Base-by-base conservation (phyloP, 106 monocot genomes). In the Acanthochlamys bracteata region DNA sequence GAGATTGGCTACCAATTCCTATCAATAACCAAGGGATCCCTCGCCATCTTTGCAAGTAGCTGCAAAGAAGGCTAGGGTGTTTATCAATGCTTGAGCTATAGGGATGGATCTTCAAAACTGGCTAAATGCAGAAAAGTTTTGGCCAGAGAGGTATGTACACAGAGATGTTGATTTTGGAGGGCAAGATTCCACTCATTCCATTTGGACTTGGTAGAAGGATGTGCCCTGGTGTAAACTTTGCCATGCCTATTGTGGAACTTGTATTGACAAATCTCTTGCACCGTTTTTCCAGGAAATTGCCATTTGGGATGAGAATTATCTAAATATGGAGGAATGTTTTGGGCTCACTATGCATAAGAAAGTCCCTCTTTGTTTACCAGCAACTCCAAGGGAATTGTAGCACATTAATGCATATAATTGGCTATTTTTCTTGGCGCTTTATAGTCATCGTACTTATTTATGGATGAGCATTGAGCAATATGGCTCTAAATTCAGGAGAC, bases 91-190 rank as follows among this genome's bases (percentile, higher is more conserved):
- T 0, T 0, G 7, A 25, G 69, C 65, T 0, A 73, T 81, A 10
- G 49, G 62, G 8, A 76, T 17, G 24, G 81, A 81, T 15, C 54
- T 68, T 7, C 24, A 27, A 10, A 7, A 0, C 4, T 81, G 81
- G 81, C 23, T 73, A 47, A 41, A 41, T 7, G 72, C 76, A 9
- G 45, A 60, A 0, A 57, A 60, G 68, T 76, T 81, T 24, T 41
- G 41, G 51, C 81, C 81, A 11, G 81, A 81, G 60, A 76, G 81
- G 23, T 81, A 76, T 26, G 21, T 59, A 8, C 42, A n/a, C 20
- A 56, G n/a, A 17, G 23, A 15, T 19, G 6, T 59, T 19, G 64
- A 81, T 24, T 69, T 60, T 42, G 60, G 26, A 60, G 80, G 72
- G 24, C 64, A 69, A 11, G 54, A 81, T 49, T 76, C 56, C 40